A percentile compares a stretch with the other conserved stretches of the same genome.
These are phyloP conservation scores for Linnemannia zychae DNA, from an alignment of 192 early-diverging fungal genomes.

Conservation along the genomic window DNA sequence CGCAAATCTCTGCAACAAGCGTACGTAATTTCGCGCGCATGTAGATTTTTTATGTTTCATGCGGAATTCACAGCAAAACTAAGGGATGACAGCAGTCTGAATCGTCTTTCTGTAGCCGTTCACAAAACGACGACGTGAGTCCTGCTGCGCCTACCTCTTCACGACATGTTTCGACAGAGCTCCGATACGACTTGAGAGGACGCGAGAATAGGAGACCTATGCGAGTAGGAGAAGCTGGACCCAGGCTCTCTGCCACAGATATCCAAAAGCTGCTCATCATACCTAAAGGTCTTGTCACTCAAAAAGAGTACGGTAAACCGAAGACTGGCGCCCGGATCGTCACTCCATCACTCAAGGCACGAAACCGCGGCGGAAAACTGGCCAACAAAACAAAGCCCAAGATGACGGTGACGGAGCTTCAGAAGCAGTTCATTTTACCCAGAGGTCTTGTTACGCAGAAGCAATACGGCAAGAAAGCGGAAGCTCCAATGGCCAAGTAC, in stretches of 20 bases:
- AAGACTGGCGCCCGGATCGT: not conserved
- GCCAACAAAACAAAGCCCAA: not conserved
- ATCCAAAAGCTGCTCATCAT: slow-evolving; percentile 1
- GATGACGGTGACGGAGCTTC: not conserved
- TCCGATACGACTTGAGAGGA: not conserved
- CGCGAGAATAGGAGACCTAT: not conserved
- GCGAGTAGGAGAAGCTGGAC: not conserved
- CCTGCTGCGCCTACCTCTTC: not conserved
- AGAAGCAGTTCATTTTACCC: not conserved
- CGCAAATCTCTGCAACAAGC: not conserved
- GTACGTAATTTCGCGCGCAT: not conserved
- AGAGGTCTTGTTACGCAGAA: not conserved
- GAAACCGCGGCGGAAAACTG: not conserved
- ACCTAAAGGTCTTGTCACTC: not conserved
- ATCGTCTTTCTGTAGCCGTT: not conserved
- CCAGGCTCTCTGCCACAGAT: not conserved
- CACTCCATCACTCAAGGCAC: not conserved
- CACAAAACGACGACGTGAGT: not conserved
- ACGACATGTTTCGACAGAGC: not conserved
- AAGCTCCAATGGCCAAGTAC: not conserved
- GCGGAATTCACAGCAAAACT: not conserved
- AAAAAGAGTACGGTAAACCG: not conserved
- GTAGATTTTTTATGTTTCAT: not conserved
- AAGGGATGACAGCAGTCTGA: not conserved
- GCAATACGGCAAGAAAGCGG: not conserved